Base-by-base conservation (phyloP, 106 monocot species). In the Apostasia shenzhenica region DNA sequence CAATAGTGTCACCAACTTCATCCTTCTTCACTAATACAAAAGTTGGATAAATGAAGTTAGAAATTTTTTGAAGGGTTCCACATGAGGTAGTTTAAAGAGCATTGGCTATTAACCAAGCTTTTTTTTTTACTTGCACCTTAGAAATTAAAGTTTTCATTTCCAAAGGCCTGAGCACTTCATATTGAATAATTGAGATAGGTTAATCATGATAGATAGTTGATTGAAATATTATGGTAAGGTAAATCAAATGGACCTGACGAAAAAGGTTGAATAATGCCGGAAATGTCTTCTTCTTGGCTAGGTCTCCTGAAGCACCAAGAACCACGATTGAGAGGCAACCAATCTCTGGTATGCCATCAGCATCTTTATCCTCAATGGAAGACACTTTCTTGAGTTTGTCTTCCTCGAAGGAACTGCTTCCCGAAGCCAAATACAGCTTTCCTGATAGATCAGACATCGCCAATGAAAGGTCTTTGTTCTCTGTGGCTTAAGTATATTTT, bases 221-320 rank as follows among this genome's bases (percentile, higher is more conserved):
- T 48, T 37, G 2, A 46, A 50, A 45, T 45, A 63, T 45, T 10
- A 63, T 44, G n/a, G 1, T 63, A 8, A 50, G 26, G 42, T 45
- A 8, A 59, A 63, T 57, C 47, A 45, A 72, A 73, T 75, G 46
- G 73, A 92, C 97, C 89, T 97, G 97, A 26, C 65, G 67, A 65
- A 92, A 97, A 69, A 97, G 97, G 71, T 91, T 56, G 57, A 70
- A 86, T 26, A 88, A 81, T 47, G 95, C 95, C 5, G 95, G 95
- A 73, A 95, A 95, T 11, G 95, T 95, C 69, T 95, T 95, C 80
- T 91, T 95, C 78, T 95, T 95, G 38, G 95, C 95, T 54, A 95
- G 84, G 78, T 95, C 95, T 67, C 95, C 95, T 1, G 95, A 95
- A 73, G 95, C 95, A 80, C 95, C 95, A 67, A 95, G 95, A 57